Percentiles rank a stretch among this genome's conserved stretches.
Conservation (phyloP, 257 asterid genomes). For the Misopates orontium region DNA sequence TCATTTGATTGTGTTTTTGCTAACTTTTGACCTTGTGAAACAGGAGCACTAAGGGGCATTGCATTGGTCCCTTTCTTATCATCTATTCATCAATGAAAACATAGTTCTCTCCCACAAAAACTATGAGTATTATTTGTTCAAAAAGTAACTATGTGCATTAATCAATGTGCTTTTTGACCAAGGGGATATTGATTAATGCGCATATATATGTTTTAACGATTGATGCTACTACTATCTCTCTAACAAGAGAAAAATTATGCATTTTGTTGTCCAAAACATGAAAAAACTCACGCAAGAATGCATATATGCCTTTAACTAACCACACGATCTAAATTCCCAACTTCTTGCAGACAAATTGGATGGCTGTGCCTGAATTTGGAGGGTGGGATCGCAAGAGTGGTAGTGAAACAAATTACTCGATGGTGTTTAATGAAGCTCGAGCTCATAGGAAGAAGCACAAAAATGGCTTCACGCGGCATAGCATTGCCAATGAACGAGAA, state of each 20-base stretch:
- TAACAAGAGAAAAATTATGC: neutral
- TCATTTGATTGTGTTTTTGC: too few relatives aligned
- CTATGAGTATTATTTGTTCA: too few relatives aligned
- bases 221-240: neutral
- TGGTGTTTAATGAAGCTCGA: conserved; percentile 48
- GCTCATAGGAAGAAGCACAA: conserved; percentile 40
- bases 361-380: conserved; percentile 49
- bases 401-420: conserved; percentile 35
- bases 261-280: neutral
- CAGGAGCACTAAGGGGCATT: too few relatives aligned
- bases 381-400: conserved; percentile 42
- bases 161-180: conserved; percentile 16
- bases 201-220: too few relatives aligned
- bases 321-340: neutral
- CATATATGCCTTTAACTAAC: neutral
- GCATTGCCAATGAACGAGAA: conserved; percentile 38
- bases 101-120: too few relatives aligned
- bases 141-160: neutral
- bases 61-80: too few relatives aligned
- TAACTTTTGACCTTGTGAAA: too few relatives aligned
- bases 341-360: conserved; percentile 33
- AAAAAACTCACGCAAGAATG: neutral
- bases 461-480: conserved; percentile 25
- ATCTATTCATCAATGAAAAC: too few relatives aligned
- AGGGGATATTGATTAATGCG: conserved; percentile 26